A percentile compares a stretch with the other conserved stretches of the same genome.
These are phyloP conservation scores for Nothophytophthora sp. DNA, from an alignment of 352 stramenopile species.

Conservation along the genomic window DNA sequence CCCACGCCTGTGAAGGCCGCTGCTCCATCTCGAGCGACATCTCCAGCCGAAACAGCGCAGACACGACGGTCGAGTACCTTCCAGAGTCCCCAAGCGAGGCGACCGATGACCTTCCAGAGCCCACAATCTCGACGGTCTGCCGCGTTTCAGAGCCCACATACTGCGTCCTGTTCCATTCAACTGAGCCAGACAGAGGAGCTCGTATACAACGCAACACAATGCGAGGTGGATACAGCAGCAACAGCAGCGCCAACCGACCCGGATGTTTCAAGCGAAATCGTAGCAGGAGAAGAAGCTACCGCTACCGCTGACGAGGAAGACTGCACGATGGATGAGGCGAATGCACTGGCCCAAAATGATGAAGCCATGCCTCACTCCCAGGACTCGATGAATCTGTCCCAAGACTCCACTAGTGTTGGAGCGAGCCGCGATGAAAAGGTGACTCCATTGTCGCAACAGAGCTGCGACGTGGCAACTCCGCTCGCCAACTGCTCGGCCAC, in stretches of 20 bases:
- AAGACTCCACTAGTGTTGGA: constrained; percentile 18
- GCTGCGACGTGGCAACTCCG: constrained; percentile 9
- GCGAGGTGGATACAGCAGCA: constrained; percentile 9
- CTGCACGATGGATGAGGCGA: constrained; percentile 2
- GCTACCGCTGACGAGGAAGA: background rate
- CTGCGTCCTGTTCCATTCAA: constrained; percentile 24
- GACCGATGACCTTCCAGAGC: constrained; percentile 25
- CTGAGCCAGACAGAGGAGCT: constrained; percentile 41
- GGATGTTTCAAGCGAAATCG: background rate
- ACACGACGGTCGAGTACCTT: constrained; percentile 21
- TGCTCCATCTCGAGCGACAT: constrained; percentile 21
- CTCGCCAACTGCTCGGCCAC: constrained; percentile 1
- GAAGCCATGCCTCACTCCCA: constrained; percentile 6
- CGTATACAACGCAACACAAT: constrained; percentile 22
- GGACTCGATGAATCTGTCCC: constrained; percentile 16
- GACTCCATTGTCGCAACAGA: constrained; percentile 33
- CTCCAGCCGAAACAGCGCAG: constrained; percentile 14
- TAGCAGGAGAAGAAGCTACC: constrained; percentile 6
- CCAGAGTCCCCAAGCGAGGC: constrained; percentile 23
- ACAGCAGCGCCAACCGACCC: background rate
- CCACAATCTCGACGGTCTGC: constrained; percentile 18
- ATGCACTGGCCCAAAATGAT: constrained; percentile 12
- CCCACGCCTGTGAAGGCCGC: constrained; percentile 38
- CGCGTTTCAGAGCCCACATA: constrained; percentile 16
- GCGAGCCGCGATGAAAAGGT: constrained; percentile 18